Conservation (phyloP, 2,329 filamentous ascomycete genomes). For the Pseudogymnoascus sp. region DNA sequence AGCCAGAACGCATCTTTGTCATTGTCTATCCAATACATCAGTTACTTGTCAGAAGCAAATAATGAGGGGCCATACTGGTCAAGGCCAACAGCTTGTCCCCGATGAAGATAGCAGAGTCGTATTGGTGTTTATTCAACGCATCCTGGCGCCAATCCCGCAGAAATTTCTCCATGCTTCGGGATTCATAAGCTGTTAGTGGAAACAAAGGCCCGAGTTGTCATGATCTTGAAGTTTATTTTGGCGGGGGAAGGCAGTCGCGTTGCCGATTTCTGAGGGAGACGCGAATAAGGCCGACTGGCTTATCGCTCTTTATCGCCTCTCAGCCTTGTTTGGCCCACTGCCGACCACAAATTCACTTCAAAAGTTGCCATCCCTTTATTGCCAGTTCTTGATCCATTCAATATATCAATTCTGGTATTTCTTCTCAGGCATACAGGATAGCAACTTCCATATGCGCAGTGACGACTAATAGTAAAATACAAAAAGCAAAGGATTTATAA, state of each 20-base stretch:
- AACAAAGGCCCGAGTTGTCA: neutral
- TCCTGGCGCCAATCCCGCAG: conserved; percentile 92
- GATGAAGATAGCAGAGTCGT: conserved; percentile 93
- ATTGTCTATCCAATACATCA: conserved; percentile 52
- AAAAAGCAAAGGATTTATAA: neutral
- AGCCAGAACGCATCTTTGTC: conserved; percentile 95
- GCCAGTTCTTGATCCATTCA: neutral
- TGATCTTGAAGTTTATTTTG: neutral
- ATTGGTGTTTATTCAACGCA: conserved; percentile 89
- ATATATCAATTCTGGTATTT: neutral
- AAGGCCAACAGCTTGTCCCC: conserved; percentile 93
- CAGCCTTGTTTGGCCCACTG: neutral
- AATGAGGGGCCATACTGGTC: conserved; percentile 56
- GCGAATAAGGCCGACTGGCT: neutral
- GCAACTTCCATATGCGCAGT: neutral
- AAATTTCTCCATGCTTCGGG: conserved; percentile 73
- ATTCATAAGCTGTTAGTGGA: neutral
- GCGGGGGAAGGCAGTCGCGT: neutral
- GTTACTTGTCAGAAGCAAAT: neutral
- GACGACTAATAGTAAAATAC: neutral
- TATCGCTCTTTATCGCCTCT: conserved; percentile 2
- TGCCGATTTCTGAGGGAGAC: neutral
- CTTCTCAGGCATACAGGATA: neutral
- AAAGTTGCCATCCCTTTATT: neutral
- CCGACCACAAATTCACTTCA: neutral